Conservation (phyloP, 2,329 filamentous ascomycete genomes). For the Phialophora expanda region DNA sequence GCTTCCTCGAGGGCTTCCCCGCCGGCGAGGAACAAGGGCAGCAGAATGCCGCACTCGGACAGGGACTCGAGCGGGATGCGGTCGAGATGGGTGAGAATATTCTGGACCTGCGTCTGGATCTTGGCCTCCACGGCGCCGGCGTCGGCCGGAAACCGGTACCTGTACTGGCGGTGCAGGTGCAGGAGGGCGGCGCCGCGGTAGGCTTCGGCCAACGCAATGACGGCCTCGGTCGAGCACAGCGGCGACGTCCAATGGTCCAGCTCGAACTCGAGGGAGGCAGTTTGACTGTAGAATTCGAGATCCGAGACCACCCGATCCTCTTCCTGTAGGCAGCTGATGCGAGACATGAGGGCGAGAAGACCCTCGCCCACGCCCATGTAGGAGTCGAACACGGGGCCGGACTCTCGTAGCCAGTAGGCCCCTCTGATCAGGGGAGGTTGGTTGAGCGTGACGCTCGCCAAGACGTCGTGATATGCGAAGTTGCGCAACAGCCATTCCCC, state of each 20-base stretch:
- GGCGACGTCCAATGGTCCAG: neutral
- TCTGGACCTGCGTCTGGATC: neutral
- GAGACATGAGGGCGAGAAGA: neutral
- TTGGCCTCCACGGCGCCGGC: neutral
- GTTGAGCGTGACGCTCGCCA: slow-evolving; percentile 29
- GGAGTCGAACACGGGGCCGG: neutral
- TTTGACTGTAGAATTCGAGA: neutral
- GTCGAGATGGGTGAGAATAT: neutral
- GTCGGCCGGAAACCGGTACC: neutral
- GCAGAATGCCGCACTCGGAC: neutral
- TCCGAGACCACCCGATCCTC: neutral
- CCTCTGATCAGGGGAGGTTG: slow-evolving; percentile 30
- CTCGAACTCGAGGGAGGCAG: neutral
- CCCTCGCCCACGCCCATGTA: slow-evolving; percentile 1
- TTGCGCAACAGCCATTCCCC: slow-evolving; percentile 37
- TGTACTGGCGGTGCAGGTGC: neutral
- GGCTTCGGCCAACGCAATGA: neutral
- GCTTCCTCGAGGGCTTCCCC: neutral
- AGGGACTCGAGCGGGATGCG: neutral
- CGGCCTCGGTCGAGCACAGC: neutral
- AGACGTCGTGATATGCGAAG: slow-evolving; percentile 39
- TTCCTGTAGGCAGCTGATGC: neutral
- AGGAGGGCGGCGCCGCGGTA: neutral
- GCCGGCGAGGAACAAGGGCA: neutral
- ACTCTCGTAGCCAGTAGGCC: neutral